Evolutionary conservation across 495 filamentous ascomycete genomes (phyloP).

Genomic region (Penicillium malachiteum): DNA sequence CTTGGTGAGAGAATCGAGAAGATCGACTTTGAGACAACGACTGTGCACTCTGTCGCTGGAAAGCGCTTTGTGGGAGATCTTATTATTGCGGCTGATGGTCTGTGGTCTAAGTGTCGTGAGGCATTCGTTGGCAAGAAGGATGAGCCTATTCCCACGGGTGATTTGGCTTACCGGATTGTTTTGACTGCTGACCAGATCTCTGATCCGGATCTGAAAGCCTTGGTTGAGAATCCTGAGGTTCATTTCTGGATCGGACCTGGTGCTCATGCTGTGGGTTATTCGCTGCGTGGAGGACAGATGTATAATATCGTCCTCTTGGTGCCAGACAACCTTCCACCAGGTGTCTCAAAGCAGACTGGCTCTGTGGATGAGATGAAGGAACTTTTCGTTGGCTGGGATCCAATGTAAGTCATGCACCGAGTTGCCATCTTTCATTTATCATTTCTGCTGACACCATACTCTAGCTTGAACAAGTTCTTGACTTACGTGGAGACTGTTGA

Average conservation of each 20-base stretch:
- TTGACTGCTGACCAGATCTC: constrained; percentile 44
- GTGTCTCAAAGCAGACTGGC: constrained; percentile 52
- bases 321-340: constrained; percentile 64
- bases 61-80: constrained; percentile 46
- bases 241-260: constrained; percentile 72
- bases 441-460: constrained; percentile 16
- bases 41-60: constrained; percentile 26
- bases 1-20: constrained; percentile 44
- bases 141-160: constrained; percentile 58
- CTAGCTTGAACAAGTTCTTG: constrained; percentile 37
- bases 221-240: constrained; percentile 54
- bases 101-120: constrained; percentile 53
- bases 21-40: constrained; percentile 37
- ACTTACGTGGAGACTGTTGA: constrained; percentile 36
- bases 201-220: constrained; percentile 50
- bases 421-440: background rate
- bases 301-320: constrained; percentile 70
- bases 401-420: constrained; percentile 28
- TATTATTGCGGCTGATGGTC: constrained; percentile 59
- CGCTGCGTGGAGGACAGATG: constrained; percentile 57
- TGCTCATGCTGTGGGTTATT: constrained; percentile 65
- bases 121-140: constrained; percentile 43
- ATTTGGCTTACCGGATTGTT: constrained; percentile 70
- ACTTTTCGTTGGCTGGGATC: constrained; percentile 61
- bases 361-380: constrained; percentile 65